These are phyloP conservation scores for Termitomyces titanicus DNA, from an alignment of 768 basidiomycete genomes.

Conservation along the genomic window DNA sequence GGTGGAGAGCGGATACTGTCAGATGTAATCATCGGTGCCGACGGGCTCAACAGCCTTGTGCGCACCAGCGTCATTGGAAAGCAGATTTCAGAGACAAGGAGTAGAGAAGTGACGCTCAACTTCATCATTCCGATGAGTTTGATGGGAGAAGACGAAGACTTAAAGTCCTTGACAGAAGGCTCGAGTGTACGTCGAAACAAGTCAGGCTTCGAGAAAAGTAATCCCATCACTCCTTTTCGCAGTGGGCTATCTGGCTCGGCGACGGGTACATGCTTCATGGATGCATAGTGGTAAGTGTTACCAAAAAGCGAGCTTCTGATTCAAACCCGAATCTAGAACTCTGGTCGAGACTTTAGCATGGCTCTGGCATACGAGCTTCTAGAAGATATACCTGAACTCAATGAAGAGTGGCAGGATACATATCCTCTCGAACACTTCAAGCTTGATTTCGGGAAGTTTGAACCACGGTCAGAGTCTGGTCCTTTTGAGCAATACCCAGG, in stretches of 20 bases:
- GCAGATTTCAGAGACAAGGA: conserved; percentile 18
- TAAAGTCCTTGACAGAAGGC: conserved; percentile 23
- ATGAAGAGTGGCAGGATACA: conserved; percentile 27
- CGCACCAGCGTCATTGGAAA: conserved; percentile 29
- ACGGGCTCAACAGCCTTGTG: conserved; percentile 45
- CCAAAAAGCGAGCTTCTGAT: background rate
- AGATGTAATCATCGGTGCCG: conserved; percentile 59
- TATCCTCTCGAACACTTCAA: conserved; percentile 29
- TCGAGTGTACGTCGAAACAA: conserved; percentile 24
- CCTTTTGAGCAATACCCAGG: background rate
- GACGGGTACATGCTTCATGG: conserved; percentile 24
- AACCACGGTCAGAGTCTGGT: conserved; percentile 28
- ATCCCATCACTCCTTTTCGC: background rate
- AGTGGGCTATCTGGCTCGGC: conserved; percentile 35
- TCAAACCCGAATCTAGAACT: conserved; percentile 17
- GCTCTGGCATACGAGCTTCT: conserved; percentile 21
- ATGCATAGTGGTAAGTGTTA: conserved; percentile 20
- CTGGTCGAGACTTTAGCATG: conserved; percentile 24
- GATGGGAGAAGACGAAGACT: conserved; percentile 29
- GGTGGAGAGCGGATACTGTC: conserved; percentile 40
- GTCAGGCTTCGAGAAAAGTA: background rate
- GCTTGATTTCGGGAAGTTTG: conserved; percentile 31
- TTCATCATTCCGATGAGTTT: conserved; percentile 28
- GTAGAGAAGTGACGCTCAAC: conserved; percentile 26
- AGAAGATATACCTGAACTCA: conserved; percentile 18